Conservation (phyloP, 331 rosid species). For the Erythrophleum ivorense region DNA sequence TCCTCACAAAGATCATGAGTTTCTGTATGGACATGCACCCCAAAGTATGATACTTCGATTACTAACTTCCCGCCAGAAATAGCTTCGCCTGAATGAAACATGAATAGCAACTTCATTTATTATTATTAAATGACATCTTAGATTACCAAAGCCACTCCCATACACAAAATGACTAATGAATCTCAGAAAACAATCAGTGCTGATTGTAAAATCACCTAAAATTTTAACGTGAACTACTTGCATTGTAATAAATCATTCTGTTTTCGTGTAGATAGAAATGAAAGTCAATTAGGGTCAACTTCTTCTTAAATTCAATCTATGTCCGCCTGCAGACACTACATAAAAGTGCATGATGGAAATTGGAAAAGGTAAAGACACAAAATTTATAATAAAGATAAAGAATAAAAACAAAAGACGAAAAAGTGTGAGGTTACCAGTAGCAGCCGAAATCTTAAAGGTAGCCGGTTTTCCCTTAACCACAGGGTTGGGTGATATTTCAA, state of each 20-base stretch:
- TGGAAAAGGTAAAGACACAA: not conserved
- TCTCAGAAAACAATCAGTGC: not conserved
- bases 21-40: conserved; percentile 64
- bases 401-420: not conserved
- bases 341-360: not conserved
- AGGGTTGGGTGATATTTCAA: conserved; percentile 67
- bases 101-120: conserved; percentile 27
- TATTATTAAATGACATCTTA: not conserved
- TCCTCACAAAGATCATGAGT: conserved; percentile 68
- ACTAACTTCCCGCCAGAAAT: conserved; percentile 69
- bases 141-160: not conserved
- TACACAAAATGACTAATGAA: not conserved
- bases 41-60: conserved; percentile 66
- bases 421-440: conserved; percentile 47
- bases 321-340: not conserved
- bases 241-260: not conserved
- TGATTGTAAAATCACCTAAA: not conserved
- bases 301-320: not conserved
- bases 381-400: not conserved
- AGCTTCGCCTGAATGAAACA: conserved; percentile 51
- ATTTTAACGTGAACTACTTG: no score
- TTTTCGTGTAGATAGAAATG: not conserved
- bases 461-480: conserved; percentile 74
- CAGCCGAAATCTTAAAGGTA: conserved; percentile 78
- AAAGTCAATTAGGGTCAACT: not conserved